These are phyloP conservation scores for Cryptomeria japonica DNA, from an alignment of 75 land plant species.

Conservation along the genomic window DNA sequence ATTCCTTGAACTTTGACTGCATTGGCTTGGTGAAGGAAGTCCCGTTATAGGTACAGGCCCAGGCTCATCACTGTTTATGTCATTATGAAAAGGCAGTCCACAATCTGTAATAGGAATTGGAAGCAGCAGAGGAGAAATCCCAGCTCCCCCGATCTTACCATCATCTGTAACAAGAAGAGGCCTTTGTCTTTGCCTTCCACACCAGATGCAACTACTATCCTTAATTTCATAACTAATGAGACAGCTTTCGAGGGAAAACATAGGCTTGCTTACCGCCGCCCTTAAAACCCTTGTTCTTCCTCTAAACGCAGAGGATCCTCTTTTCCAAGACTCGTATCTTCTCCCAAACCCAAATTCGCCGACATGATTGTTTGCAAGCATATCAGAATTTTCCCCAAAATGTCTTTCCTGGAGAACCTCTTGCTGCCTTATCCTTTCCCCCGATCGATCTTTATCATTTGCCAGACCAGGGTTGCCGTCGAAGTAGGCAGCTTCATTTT, in stretches of 20 bases:
- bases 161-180: constrained; percentile 43
- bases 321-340: not conserved
- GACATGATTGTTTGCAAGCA: not conserved
- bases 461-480: not conserved
- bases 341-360: not conserved
- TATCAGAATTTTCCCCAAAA: not conserved
- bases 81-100: not conserved
- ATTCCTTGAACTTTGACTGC: not conserved
- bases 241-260: constrained; percentile 67
- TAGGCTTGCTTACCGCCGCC: constrained; percentile 29
- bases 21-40: not conserved
- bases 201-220: constrained; percentile 17
- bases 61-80: not conserved
- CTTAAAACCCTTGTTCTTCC: constrained; percentile 9
- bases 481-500: too few relatives aligned
- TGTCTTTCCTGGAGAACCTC: not conserved
- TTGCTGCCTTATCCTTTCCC: not conserved
- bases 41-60: not conserved
- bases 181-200: constrained; percentile 12
- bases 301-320: not conserved
- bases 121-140: not conserved
- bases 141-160: constrained; percentile 12
- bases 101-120: not conserved
- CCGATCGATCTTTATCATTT: not conserved
- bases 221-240: constrained; percentile 51